Conservation (phyloP, 257 asterid species). For the Hygrophila difformis region DNA sequence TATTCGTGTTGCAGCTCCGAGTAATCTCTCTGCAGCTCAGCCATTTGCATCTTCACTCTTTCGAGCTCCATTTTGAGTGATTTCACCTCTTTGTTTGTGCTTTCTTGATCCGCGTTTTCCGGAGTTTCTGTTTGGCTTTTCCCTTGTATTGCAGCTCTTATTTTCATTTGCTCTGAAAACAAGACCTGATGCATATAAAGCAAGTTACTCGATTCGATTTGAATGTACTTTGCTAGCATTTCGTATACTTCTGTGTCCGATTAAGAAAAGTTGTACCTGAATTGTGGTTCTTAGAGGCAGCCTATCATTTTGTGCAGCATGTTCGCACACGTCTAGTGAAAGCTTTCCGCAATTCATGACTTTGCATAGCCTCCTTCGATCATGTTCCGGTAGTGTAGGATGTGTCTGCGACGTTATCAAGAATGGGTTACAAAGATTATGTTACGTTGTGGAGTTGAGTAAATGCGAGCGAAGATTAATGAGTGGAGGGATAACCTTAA, state of each 20-base stretch:
- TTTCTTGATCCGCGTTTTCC: conserved; percentile 41
- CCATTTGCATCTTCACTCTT: conserved; percentile 42
- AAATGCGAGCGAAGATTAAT: conserved; percentile 8
- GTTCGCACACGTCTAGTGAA: conserved; percentile 75
- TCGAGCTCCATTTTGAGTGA: conserved; percentile 58
- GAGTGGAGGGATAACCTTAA: conserved; percentile 39
- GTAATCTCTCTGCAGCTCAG: conserved; percentile 52
- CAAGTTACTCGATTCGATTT: no score
- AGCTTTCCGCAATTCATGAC: conserved; percentile 74
- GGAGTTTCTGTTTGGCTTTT: conserved; percentile 29
- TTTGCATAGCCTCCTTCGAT: conserved; percentile 65
- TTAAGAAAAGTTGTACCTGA: conserved; percentile 68
- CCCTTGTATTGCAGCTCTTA: conserved; percentile 50
- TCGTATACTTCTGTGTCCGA: no score
- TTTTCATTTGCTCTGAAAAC: conserved; percentile 65
- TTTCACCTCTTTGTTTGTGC: conserved; percentile 53
- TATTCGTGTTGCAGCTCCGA: conserved; percentile 48
- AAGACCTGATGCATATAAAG: conserved; percentile 60
- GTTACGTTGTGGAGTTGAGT: neutral
- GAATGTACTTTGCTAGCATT: no score
- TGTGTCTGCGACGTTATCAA: conserved; percentile 35
- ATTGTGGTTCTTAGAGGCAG: conserved; percentile 70
- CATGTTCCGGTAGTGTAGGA: conserved; percentile 63
- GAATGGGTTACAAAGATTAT: neutral
- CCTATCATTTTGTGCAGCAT: conserved; percentile 90